These are phyloP conservation scores for Erysimum cheiranthoides DNA, from an alignment of 345 rosid species.

Conservation along the genomic window DNA sequence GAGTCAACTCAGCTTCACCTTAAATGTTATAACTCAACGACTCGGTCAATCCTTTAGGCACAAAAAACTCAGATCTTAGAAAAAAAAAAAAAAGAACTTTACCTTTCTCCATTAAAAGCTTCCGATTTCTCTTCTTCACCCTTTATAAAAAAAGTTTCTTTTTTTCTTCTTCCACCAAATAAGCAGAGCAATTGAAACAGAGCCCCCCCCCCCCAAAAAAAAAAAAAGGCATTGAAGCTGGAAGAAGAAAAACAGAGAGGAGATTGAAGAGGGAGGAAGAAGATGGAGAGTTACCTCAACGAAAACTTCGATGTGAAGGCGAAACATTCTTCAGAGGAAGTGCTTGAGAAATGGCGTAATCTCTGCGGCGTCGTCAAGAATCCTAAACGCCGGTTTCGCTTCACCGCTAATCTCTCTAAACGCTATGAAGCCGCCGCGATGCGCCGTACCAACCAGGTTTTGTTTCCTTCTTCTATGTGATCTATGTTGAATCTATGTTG, in stretches of 20 bases:
- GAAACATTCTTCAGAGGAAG: slow-evolving; percentile 72
- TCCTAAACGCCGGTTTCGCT: slow-evolving; percentile 84
- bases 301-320: slow-evolving; percentile 72
- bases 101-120: slow-evolving; percentile 36
- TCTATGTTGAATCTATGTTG: not conserved
- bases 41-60: slow-evolving; percentile 30
- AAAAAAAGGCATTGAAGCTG: slow-evolving; percentile 23
- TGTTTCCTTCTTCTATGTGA: not conserved
- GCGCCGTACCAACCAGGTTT: slow-evolving; percentile 83
- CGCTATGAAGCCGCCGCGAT: slow-evolving; percentile 87
- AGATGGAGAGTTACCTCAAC: slow-evolving; percentile 71
- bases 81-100: not conserved
- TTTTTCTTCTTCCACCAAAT: slow-evolving; percentile 19
- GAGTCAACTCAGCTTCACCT: slow-evolving; percentile 45
- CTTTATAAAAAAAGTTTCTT: slow-evolving; percentile 22
- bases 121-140: slow-evolving; percentile 43
- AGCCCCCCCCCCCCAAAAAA: not conserved
- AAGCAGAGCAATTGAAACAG: slow-evolving; percentile 23
- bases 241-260: slow-evolving; percentile 12
- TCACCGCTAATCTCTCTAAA: slow-evolving; percentile 88
- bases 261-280: not conserved
- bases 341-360: slow-evolving; percentile 72
- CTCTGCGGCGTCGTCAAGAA: slow-evolving; percentile 82
- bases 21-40: slow-evolving; percentile 28
- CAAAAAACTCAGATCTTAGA: slow-evolving; percentile 34